Conservation (phyloP, 345 rosid species). For the Moricandia arvensis region DNA sequence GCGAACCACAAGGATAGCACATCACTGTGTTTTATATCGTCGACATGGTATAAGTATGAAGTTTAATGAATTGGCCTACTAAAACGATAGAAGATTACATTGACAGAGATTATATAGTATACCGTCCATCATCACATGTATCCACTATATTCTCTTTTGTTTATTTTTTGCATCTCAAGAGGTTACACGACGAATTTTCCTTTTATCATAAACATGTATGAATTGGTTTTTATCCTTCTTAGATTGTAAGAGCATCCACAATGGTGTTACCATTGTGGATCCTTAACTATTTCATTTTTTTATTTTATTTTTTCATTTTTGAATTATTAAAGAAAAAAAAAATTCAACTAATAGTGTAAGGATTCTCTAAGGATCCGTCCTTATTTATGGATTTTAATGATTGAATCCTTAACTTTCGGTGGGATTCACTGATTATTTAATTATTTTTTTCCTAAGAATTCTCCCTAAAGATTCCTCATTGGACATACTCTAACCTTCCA, state of each 20-base stretch:
- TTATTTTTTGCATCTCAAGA: not conserved
- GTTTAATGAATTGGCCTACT: not conserved
- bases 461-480: too few species aligned
- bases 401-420: too few species aligned
- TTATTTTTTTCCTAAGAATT: too few species aligned
- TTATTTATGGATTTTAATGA: too few species aligned
- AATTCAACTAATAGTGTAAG: too few species aligned
- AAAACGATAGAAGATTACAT: not conserved
- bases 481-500: not conserved
- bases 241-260: too few species aligned
- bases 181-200: not conserved
- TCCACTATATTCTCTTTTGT: not conserved
- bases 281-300: too few species aligned
- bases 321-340: too few species aligned
- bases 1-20: constrained; percentile 1
- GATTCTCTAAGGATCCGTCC: too few species aligned
- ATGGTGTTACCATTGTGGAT: too few species aligned
- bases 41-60: not conserved
- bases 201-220: not conserved
- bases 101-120: not conserved
- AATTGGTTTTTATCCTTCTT: not conserved
- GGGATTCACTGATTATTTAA: too few species aligned
- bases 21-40: not conserved
- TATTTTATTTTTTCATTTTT: too few species aligned
- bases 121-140: not conserved